These are phyloP conservation scores for Myxozyma sirexii DNA, from an alignment of 805 yeast species.

Conservation along the genomic window DNA sequence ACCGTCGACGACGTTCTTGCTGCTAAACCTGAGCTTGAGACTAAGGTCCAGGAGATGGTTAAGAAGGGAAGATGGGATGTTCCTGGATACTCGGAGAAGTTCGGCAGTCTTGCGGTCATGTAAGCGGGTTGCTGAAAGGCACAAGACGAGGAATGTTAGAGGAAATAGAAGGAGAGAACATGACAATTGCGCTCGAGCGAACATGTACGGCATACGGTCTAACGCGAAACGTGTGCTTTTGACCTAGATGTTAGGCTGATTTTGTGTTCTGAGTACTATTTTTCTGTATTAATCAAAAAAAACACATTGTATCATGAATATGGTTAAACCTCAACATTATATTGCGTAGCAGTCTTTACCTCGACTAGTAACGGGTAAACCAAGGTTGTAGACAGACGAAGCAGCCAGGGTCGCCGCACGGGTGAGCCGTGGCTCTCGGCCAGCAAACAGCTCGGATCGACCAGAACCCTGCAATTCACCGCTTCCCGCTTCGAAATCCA, in stretches of 20 bases:
- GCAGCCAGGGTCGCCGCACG: too few species aligned
- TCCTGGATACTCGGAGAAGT: constrained; percentile 98
- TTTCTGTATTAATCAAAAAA: too few species aligned
- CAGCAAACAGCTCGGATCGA: background rate
- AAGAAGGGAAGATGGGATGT: constrained; percentile 97
- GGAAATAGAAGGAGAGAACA: background rate
- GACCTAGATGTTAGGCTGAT: background rate
- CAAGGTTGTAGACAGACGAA: too few species aligned
- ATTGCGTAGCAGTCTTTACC: too few species aligned
- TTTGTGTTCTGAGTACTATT: background rate
- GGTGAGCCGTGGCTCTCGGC: too few species aligned
- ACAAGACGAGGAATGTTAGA: background rate
- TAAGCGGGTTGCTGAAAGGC: constrained; percentile 4
- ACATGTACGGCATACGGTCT: too few species aligned
- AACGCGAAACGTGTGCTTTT: background rate
- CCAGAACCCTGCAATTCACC: background rate
- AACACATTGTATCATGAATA: too few species aligned
- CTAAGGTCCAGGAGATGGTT: constrained; percentile 92
- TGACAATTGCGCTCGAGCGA: background rate
- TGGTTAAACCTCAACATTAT: too few species aligned
- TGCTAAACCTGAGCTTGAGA: constrained; percentile 97
- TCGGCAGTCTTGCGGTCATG: constrained; percentile 96
- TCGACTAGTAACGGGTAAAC: too few species aligned
- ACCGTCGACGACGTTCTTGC: constrained; percentile 91
- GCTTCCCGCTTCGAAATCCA: background rate